Base-by-base conservation (phyloP, 768 basidiomycete species). In the Terana coerulea region DNA sequence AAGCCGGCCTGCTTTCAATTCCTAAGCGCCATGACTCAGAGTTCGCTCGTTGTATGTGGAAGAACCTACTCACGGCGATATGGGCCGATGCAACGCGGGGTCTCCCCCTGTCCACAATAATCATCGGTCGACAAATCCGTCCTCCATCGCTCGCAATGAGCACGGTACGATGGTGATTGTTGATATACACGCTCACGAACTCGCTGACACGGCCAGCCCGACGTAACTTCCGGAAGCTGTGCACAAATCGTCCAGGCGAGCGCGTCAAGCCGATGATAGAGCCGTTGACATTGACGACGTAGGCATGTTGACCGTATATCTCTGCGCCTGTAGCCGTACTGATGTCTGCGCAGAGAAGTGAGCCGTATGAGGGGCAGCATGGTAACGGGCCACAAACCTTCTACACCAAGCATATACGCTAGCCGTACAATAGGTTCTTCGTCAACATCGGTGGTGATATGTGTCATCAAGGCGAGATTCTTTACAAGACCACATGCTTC, bases 401-500 rank as follows among this genome's bases (percentile, higher is more conserved):
- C 95, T 15, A 98, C 90, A 25, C 97, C 97, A n/a, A 98, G 81
- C 83, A 97, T 86, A 68, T 87, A 95, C 4, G 91, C 85, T 29
- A 98, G 73, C 52, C 86, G 81, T 57, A 91, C 82, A 49, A 99
- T 89, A 1, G 95, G 95, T 53, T 86, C 91, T 67, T 99, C 97
- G 54, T 95, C 94, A 26, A 94, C 95, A 67, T 98, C 97, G 35
- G 97, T 98, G 8, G 97, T 99, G 66, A 99, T 98, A 69, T 99
- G 95, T 3, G 97, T 98, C 97, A 99, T 99, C 14, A 99, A 75
- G 3, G 97, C 97, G 55, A 99, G 72, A 70, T 99, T 99, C 75
- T 99, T 99, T 40, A 99, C 97, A 52, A 99, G 73, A 22, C 97
- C 97, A 64, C 97, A 99, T 15, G 97, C 97, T 72, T 99, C 97